phyloP scores from a whole-genome alignment of 495 filamentous ascomycete genomes.

The Alectoria sarmentosa region DNA sequence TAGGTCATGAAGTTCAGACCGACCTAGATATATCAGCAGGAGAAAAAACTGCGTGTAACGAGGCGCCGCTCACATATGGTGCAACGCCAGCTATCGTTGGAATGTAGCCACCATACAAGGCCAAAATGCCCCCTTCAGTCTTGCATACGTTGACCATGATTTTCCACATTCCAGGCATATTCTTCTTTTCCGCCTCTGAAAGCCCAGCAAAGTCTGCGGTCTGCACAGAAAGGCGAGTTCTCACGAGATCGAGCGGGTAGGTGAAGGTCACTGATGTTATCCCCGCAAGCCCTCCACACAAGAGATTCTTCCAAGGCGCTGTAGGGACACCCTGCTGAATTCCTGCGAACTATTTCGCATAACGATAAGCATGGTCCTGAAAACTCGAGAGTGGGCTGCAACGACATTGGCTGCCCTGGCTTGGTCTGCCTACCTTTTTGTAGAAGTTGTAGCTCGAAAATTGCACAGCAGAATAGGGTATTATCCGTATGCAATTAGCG shows the following conservation, averaged over 20 bases:
- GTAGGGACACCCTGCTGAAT: slow-evolving; percentile 42
- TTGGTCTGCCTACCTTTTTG: slow-evolving; percentile 63
- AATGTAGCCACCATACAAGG: slow-evolving; percentile 85
- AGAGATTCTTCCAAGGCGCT: slow-evolving; percentile 58
- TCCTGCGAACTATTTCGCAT: slow-evolving; percentile 1
- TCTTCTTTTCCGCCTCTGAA: slow-evolving; percentile 44
- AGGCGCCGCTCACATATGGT: slow-evolving; percentile 64
- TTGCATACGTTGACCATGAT: slow-evolving; percentile 81
- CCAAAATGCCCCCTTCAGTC: slow-evolving; percentile 75
- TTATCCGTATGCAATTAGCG: slow-evolving; percentile 95
- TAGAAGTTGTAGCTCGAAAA: slow-evolving; percentile 98
- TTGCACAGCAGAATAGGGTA: slow-evolving; percentile 96
- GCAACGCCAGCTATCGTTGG: slow-evolving; percentile 94
- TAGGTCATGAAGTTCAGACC: slow-evolving; percentile 98
- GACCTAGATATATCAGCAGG: slow-evolving; percentile 49
- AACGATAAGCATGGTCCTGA: neutral
- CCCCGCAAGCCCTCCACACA: slow-evolving; percentile 83
- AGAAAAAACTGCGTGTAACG: neutral
- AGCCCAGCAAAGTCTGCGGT: slow-evolving; percentile 79
- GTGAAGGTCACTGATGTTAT: slow-evolving; percentile 83
- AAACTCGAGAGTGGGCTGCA: neutral
- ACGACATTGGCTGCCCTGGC: too few species aligned
- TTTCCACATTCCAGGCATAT: slow-evolving; percentile 88
- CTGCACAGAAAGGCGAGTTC: slow-evolving; percentile 91
- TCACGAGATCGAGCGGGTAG: slow-evolving; percentile 90